Evolutionary conservation across 2,329 filamentous ascomycete genomes (phyloP).

Genomic region (Pseudomassariella vexata): DNA sequence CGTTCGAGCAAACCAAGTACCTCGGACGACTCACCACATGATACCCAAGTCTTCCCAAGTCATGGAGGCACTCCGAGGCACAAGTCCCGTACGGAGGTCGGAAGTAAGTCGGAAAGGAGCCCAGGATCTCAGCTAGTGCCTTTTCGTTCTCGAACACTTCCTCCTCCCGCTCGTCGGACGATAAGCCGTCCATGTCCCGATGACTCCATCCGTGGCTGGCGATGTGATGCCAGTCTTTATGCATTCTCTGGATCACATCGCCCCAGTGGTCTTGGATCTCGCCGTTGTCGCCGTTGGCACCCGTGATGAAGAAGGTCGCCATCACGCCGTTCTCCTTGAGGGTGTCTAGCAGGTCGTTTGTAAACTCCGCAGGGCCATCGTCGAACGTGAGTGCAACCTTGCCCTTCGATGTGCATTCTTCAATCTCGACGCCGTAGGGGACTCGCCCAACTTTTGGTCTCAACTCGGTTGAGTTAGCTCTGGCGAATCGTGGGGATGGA

Average conservation of each 20-base stretch:
- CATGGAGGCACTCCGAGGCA: constrained; percentile 1
- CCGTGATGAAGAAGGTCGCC: constrained; percentile 23
- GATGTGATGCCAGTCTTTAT: no score
- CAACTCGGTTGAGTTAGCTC: no score
- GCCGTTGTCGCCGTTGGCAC: constrained; percentile 38
- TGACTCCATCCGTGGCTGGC: no score
- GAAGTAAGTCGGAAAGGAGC: constrained; percentile 37
- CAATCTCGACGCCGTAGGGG: constrained; percentile 8
- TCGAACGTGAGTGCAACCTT: constrained; percentile 19
- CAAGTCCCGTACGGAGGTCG: constrained; percentile 9
- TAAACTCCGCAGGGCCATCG: constrained; percentile 17
- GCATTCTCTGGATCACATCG: no score
- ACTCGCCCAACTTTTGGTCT: no score
- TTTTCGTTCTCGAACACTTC: constrained; percentile 41
- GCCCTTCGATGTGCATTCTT: constrained; percentile 9
- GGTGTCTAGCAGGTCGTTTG: constrained; percentile 12
- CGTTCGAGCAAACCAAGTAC: not conserved
- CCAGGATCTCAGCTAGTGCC: constrained; percentile 35
- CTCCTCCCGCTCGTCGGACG: constrained; percentile 22
- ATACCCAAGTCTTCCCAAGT: constrained; percentile 5
- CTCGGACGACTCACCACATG: constrained; percentile 2
- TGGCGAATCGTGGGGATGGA: no score
- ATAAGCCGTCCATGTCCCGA: no score
- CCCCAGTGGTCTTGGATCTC: constrained; percentile 15
- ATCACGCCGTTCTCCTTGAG: constrained; percentile 8